phyloP scores from a whole-genome alignment of 345 rosid species.

The Lepidium aucheri region DNA sequence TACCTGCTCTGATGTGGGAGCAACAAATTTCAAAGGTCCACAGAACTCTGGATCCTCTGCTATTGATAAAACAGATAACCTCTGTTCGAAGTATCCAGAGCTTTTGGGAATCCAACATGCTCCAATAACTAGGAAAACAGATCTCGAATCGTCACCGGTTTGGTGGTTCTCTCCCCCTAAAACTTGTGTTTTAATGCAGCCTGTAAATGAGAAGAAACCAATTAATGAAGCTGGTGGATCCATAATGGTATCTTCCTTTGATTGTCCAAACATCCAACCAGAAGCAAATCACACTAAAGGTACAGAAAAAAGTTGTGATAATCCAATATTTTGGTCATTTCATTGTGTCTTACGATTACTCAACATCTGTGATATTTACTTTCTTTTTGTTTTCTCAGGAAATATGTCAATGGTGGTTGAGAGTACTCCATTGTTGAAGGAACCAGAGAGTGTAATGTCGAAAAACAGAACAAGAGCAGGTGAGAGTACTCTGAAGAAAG shows the following conservation, averaged over 20 bases:
- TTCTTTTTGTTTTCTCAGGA: not conserved
- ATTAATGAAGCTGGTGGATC: slow-evolving; percentile 8
- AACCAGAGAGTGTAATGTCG: slow-evolving; percentile 37
- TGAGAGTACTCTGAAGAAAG: slow-evolving; percentile 87
- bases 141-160: slow-evolving; percentile 50
- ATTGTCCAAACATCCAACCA: not conserved
- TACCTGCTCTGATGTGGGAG: slow-evolving; percentile 50
- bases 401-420: slow-evolving; percentile 25
- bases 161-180: slow-evolving; percentile 93
- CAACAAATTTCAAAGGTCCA: slow-evolving; percentile 18
- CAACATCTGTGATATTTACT: not conserved
- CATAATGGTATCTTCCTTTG: slow-evolving; percentile 1
- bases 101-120: slow-evolving; percentile 49
- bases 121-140: slow-evolving; percentile 39
- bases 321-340: not conserved
- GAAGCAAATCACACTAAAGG: slow-evolving; percentile 20
- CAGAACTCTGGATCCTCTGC: slow-evolving; percentile 52
- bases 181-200: slow-evolving; percentile 68
- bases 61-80: slow-evolving; percentile 35
- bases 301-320: slow-evolving; percentile 11
- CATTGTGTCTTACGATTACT: not conserved
- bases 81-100: slow-evolving; percentile 62
- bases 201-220: slow-evolving; percentile 38
- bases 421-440: slow-evolving; percentile 64
- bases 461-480: slow-evolving; percentile 56